Conservation (phyloP, 2,329 filamentous ascomycete genomes). For the Aspergillus transmontanensis region DNA sequence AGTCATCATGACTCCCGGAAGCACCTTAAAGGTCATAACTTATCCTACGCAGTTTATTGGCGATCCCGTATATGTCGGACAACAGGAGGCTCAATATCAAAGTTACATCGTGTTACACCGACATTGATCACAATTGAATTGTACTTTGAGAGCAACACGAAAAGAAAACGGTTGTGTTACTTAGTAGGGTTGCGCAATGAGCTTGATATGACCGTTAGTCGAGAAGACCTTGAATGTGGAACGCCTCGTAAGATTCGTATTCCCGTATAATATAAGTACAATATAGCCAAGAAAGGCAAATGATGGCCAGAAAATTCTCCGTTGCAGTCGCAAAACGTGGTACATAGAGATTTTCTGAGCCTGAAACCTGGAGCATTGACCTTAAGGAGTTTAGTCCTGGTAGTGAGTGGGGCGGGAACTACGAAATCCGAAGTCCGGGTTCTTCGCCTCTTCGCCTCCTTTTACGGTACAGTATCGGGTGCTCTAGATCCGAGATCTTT, state of each 20-base stretch:
- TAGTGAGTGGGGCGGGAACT: slow-evolving; percentile 20
- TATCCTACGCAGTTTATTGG: background rate
- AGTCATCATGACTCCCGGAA: background rate
- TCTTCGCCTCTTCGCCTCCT: background rate
- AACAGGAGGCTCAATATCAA: background rate
- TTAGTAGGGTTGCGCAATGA: background rate
- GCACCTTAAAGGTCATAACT: background rate
- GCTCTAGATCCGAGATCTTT: slow-evolving; percentile 14
- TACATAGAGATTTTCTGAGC: background rate
- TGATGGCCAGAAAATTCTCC: background rate
- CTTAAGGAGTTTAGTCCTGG: background rate
- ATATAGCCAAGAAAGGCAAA: background rate
- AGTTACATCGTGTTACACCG: background rate
- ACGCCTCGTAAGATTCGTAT: background rate
- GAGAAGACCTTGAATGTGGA: background rate
- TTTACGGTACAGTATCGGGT: slow-evolving; percentile 20
- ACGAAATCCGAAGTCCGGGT: slow-evolving; percentile 19
- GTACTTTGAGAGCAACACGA: background rate
- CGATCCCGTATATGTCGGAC: background rate
- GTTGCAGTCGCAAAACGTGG: background rate
- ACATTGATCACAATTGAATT: background rate
- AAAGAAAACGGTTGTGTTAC: background rate
- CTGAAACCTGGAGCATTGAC: background rate
- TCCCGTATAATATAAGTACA: background rate
- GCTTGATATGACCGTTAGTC: background rate